Percentiles rank a stretch among this genome's conserved stretches.
Conservation (phyloP, 352 stramenopile species). For the Phytophthora citrophthora region DNA sequence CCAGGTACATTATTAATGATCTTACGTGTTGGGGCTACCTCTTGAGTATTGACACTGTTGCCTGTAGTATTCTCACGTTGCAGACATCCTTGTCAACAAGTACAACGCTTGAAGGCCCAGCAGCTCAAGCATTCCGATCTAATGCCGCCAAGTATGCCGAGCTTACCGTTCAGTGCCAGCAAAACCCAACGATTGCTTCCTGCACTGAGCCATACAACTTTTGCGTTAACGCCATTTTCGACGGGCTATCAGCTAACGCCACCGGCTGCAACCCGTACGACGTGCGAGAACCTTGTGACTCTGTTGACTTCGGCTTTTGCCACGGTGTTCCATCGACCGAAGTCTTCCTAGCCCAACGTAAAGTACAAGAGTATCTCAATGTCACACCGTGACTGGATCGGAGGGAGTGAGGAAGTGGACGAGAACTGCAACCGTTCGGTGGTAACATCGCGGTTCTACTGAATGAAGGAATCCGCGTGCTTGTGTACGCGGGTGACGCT, state of each 20-base stretch:
- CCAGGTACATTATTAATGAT: constrained; percentile 26
- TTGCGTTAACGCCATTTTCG: constrained; percentile 40
- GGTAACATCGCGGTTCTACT: constrained; percentile 85
- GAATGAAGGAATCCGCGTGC: constrained; percentile 59
- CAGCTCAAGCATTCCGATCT: constrained; percentile 35
- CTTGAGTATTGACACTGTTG: not conserved
- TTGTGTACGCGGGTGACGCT: constrained; percentile 95
- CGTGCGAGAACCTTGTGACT: constrained; percentile 48
- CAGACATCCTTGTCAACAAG: constrained; percentile 56
- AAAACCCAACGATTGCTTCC: constrained; percentile 10
- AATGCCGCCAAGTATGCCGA: constrained; percentile 35
- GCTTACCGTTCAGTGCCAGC: constrained; percentile 33
- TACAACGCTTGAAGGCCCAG: constrained; percentile 51
- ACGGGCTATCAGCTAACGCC: constrained; percentile 22
- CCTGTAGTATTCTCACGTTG: constrained; percentile 26
- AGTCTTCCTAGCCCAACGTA: constrained; percentile 52
- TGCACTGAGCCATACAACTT: constrained; percentile 40
- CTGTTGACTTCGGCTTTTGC: constrained; percentile 37
- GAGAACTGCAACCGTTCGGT: constrained; percentile 76
- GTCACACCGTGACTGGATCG: constrained; percentile 37
- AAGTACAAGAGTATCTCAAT: constrained; percentile 31
- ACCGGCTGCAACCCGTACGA: constrained; percentile 58
- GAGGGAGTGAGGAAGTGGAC: constrained; percentile 82
- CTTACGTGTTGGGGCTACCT: not conserved
- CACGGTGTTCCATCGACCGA: constrained; percentile 44